Base-by-base conservation (phyloP, 1,284 basidiomycete genomes). In the Trichosporon inkin region DNA sequence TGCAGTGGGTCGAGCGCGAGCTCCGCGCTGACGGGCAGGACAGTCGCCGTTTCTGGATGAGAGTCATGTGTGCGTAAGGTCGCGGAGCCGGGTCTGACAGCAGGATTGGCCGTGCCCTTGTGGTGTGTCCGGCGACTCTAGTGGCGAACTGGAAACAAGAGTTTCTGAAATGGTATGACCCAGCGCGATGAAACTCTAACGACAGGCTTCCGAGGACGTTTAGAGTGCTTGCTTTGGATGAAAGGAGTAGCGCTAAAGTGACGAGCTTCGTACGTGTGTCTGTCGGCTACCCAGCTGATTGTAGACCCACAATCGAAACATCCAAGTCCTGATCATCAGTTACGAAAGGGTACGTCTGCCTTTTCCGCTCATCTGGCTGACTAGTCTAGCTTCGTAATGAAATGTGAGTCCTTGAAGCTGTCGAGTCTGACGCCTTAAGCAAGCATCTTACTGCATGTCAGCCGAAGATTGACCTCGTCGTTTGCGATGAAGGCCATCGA, bases 61-160 rank as follows among this genome's bases (percentile, higher is more conserved):
- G 3, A 82, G 85, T 6, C 81, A 82, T 4, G 82, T 80, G 73
- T 78, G 36, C 55, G 77, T 65, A 4, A 1, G 8, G 19, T 16
- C 13, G n/a, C 38, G 38, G 28, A 10, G 5, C 6, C 2, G 6
- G 4, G 28, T 32, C 44, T 17, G 60, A 80, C 69, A 69, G 1
- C 60, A 80, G 71, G 34, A 72, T 89, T 6, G 85, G 86, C 54
- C 93, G 92, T 71, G 89, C 86, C 6, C 81, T 97, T 52, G 88
- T 99, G 59, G 96, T 95, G 24, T 97, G 95, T 71, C 96, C 96
- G 0, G 92, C 97, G 8, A 88, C 93, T 3, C 81, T 99, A 32
- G 83, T 95, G 61, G 90, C 93, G 86, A 99, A 99, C 71, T 99
- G 96, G 96, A 89, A 87, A 71, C 86, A 86, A 54, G 96, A 99